Base-by-base conservation (phyloP, 768 basidiomycete species). In the Leccinum boreale region DNA sequence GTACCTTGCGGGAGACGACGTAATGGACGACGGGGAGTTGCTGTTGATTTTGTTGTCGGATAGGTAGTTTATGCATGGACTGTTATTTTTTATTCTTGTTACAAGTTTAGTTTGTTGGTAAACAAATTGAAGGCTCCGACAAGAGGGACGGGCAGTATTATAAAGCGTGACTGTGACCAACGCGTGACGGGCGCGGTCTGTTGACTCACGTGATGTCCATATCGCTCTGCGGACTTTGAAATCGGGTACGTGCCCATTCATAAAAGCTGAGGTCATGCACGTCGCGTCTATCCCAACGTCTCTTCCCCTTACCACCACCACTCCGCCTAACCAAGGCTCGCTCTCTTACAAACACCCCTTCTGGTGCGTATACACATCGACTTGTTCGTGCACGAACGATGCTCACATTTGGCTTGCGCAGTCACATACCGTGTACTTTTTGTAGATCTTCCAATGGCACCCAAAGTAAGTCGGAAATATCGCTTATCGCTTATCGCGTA, bases 161-260 rank as follows among this genome's bases (percentile, higher is more conserved):
- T 65, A 62, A 46, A 53, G 56, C 49, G 62, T 71, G 63, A 69
- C 60, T 2, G 68, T 72, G 63, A 70, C 67, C 0, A 29, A 63
- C 70, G 70, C 71, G 71, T 72, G 72, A 72, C 72, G 5, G 31
- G 45, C 71, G 71, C 71, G 71, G 63, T 72, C 71, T 71, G 71
- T 72, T 72, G 63, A 72, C 60, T 68, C 71, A 72, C 63, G 71
- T 72, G 71, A 71, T 47, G 60, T 36, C 58, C 58, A 60, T 44
- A 48, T 53, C 50, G 29, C 61, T 44, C 58, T 66, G 60, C 71
- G 71, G 71, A 72, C 72, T 62, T 72, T 72, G 72, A 72, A 72
- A 67, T 70, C 52, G 56, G 46, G 33, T 60, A 57, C 47, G 65
- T 60, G 64, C 63, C 69, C 70, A 67, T 68, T 72, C 72, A 73